Evolutionary conservation across 2,329 filamentous ascomycete species (phyloP).

Genomic region (Penicillium sp.): DNA sequence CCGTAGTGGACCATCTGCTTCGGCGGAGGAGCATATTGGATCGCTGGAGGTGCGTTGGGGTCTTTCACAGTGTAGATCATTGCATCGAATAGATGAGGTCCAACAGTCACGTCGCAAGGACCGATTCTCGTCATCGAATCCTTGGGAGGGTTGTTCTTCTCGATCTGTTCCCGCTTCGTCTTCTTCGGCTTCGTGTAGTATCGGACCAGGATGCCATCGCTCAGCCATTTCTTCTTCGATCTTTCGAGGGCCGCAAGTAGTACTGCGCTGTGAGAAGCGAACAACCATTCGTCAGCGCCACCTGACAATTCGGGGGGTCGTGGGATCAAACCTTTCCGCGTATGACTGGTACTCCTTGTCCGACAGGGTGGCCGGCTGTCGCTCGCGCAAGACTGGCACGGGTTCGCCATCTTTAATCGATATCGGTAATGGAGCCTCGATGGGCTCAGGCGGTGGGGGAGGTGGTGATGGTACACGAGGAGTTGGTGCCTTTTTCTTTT

Average conservation of each 20-base stretch:
- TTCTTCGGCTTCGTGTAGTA: constrained; percentile 62
- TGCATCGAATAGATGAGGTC: constrained; percentile 65
- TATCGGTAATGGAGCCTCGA: constrained; percentile 51
- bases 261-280: constrained; percentile 50
- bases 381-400: constrained; percentile 55
- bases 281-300: constrained; percentile 21
- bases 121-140: constrained; percentile 59
- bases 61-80: constrained; percentile 59
- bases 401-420: constrained; percentile 56
- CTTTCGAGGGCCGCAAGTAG: constrained; percentile 60
- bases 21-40: constrained; percentile 43
- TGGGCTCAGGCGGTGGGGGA: constrained; percentile 32
- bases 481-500: constrained; percentile 41
- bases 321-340: constrained; percentile 53
- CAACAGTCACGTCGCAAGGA: constrained; percentile 61
- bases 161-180: constrained; percentile 54
- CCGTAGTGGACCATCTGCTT: constrained; percentile 49
- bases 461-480: constrained; percentile 33
- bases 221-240: constrained; percentile 61
- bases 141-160: constrained; percentile 51
- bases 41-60: constrained; percentile 41
- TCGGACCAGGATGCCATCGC: constrained; percentile 56
- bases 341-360: constrained; percentile 61
- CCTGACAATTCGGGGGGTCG: neutral
- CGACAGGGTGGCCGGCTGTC: constrained; percentile 53